Conservation (phyloP, 2,329 filamentous ascomycete genomes). For the Dendrostoma leiphaemia region DNA sequence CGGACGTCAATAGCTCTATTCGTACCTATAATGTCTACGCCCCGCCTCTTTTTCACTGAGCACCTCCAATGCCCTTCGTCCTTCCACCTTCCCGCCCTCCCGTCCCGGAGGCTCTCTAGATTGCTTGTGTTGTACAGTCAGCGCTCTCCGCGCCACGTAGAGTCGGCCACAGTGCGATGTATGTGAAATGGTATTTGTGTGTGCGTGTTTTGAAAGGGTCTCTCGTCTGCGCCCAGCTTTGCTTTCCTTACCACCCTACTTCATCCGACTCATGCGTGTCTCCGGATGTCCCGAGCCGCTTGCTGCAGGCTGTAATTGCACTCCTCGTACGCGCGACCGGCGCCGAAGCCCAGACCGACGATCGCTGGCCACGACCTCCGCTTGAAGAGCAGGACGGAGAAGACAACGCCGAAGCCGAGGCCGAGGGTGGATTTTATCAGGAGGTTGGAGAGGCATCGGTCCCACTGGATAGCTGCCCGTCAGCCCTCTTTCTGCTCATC, state of each 20-base stretch:
- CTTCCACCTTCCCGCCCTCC: background rate
- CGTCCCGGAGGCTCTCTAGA: background rate
- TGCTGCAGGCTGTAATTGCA: constrained; percentile 79
- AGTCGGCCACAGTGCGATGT: background rate
- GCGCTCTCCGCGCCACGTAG: background rate
- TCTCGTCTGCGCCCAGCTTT: background rate
- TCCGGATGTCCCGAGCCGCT: constrained; percentile 57
- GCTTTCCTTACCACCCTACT: background rate
- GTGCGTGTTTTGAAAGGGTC: too few relatives aligned
- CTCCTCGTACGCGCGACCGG: constrained; percentile 96
- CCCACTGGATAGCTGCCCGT: constrained; percentile 66
- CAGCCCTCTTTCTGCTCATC: background rate
- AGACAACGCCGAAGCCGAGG: constrained; percentile 95
- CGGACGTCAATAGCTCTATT: constrained; percentile 19
- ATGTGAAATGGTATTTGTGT: background rate
- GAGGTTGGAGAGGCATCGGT: constrained; percentile 95
- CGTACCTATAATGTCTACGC: constrained; percentile 14
- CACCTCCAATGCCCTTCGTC: background rate
- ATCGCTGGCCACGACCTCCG: constrained; percentile 97
- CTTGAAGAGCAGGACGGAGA: constrained; percentile 98
- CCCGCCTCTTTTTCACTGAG: background rate
- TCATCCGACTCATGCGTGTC: constrained; percentile 37
- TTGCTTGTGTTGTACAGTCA: constrained; percentile 14
- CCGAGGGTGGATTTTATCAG: constrained; percentile 96
- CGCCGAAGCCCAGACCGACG: constrained; percentile 90